These are phyloP conservation scores for Penicillium crystallinum DNA, from an alignment of 495 filamentous ascomycete genomes.

Conservation along the genomic window DNA sequence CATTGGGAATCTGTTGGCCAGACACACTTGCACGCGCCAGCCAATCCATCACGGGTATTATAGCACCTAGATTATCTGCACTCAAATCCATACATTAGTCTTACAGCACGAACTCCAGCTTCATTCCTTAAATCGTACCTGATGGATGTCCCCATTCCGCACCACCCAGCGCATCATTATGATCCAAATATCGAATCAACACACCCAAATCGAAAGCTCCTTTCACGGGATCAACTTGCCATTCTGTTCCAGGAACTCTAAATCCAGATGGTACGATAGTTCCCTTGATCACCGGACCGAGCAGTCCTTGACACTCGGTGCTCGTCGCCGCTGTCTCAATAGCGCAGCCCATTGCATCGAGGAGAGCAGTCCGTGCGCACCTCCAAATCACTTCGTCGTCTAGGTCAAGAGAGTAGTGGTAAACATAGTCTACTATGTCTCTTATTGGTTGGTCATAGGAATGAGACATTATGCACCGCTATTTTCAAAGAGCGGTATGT, in stretches of 20 bases:
- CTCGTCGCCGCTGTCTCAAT: conserved; percentile 29
- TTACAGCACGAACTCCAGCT: not conserved
- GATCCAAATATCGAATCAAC: conserved; percentile 42
- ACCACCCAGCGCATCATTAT: conserved; percentile 41
- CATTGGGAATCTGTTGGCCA: conserved; percentile 2
- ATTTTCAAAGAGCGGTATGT: not conserved
- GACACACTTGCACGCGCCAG: conserved; percentile 19
- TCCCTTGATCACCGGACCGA: conserved; percentile 24
- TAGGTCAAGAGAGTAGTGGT: conserved; percentile 16
- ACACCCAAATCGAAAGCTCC: conserved; percentile 43
- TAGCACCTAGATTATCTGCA: conserved; percentile 40
- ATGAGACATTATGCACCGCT: conserved; percentile 1
- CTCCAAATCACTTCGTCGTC: conserved; percentile 13
- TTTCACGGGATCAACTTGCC: conserved; percentile 33
- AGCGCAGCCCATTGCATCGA: conserved; percentile 40
- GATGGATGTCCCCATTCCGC: conserved; percentile 46
- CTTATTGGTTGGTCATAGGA: conserved; percentile 24
- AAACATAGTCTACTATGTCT: conserved; percentile 31
- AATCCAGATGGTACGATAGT: conserved; percentile 33
- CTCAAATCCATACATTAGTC: not conserved
- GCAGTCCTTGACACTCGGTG: conserved; percentile 18
- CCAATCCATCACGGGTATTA: conserved; percentile 37
- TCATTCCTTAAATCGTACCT: conserved; percentile 13
- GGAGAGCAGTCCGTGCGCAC: conserved; percentile 27
- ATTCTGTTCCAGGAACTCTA: conserved; percentile 37